Conservation (phyloP, 2,329 filamentous ascomycete genomes). For the Pyricularia pennisetigena region DNA sequence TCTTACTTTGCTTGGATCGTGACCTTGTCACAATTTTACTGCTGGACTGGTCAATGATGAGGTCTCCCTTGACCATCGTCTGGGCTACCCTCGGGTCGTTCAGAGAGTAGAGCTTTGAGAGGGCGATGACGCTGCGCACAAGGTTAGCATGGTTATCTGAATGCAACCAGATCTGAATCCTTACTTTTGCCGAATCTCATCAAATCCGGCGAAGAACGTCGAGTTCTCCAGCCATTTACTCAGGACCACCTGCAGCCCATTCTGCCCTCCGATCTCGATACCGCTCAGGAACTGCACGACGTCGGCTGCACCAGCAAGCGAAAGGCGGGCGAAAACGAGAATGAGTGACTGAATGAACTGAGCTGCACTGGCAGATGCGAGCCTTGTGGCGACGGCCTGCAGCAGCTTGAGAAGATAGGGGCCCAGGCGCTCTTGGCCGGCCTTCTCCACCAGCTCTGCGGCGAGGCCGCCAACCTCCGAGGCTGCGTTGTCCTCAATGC, state of each 20-base stretch:
- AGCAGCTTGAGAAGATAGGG: conserved; percentile 84
- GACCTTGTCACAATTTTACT: conserved; percentile 91
- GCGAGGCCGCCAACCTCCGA: conserved; percentile 94
- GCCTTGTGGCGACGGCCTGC: conserved; percentile 74
- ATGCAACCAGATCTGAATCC: conserved; percentile 20
- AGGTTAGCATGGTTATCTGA: conserved; percentile 18
- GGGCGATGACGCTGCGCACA: conserved; percentile 64
- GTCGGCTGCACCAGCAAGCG: conserved; percentile 74
- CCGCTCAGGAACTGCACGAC: conserved; percentile 87
- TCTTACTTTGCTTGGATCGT: conserved; percentile 69
- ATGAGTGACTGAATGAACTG: conserved; percentile 94
- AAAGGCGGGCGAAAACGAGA: conserved; percentile 85
- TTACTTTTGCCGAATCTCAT: conserved; percentile 93
- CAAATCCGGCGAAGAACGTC: conserved; percentile 93
- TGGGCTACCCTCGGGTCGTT: conserved; percentile 71
- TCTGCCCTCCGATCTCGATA: conserved; percentile 69
- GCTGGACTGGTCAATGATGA: conserved; percentile 63
- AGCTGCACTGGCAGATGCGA: conserved; percentile 73
- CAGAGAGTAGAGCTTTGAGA: conserved; percentile 83
- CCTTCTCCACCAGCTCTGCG: conserved; percentile 90
- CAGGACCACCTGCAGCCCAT: conserved; percentile 79
- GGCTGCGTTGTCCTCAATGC: conserved; percentile 85
- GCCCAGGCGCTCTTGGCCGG: conserved; percentile 80
- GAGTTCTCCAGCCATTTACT: conserved; percentile 97
- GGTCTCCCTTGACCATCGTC: conserved; percentile 82